phyloP scores from a whole-genome alignment of 768 basidiomycete genomes.

The Boletus rubropictus region DNA sequence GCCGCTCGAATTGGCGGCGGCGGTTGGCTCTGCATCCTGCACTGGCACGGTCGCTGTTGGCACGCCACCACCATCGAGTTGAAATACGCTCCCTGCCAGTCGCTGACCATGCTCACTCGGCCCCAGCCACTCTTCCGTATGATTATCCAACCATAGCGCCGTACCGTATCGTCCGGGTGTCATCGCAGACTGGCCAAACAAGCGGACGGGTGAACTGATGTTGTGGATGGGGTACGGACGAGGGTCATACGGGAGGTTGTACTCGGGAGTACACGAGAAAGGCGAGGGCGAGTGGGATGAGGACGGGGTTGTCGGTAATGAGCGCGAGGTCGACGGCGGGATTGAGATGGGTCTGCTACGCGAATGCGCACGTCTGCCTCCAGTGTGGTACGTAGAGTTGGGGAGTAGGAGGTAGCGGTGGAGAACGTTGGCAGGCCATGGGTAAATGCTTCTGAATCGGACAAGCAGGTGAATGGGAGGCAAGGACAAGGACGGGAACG shows the following conservation, averaged over 20 bases:
- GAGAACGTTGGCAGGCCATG: conserved; percentile 67
- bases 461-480: conserved; percentile 45
- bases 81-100: conserved; percentile 40
- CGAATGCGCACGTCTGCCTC: background rate
- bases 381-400: conserved; percentile 34
- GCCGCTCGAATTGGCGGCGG: background rate
- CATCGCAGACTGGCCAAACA: conserved; percentile 52
- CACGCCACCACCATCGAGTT: too few relatives aligned
- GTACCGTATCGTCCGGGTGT: conserved; percentile 54
- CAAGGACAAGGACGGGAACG: background rate
- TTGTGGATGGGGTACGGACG: conserved; percentile 33
- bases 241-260: conserved; percentile 44
- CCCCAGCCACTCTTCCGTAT: conserved; percentile 46
- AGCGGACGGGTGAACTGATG: conserved; percentile 50
- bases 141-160: conserved; percentile 61
- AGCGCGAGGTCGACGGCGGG: background rate
- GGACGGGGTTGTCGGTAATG: background rate
- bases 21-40: background rate
- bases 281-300: background rate
- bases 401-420: conserved; percentile 53
- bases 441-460: conserved; percentile 54
- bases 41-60: background rate
- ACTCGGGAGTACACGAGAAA: conserved; percentile 8
- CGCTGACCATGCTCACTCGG: conserved; percentile 52
- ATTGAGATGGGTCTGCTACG: background rate